Base-by-base conservation (phyloP, 2,329 filamentous ascomycete species). In the Xylaria digitata region DNA sequence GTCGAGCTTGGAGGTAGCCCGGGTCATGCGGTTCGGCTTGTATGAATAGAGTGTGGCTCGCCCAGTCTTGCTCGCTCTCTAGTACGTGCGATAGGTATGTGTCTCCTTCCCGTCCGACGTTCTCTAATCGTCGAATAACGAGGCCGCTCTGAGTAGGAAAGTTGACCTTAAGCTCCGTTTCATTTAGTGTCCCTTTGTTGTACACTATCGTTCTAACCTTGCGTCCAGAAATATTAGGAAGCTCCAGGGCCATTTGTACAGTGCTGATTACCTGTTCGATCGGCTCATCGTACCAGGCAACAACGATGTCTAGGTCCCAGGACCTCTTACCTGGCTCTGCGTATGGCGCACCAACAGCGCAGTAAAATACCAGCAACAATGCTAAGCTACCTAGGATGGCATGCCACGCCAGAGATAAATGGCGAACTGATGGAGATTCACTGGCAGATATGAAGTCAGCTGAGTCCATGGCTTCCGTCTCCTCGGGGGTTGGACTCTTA, bases 241-340 rank as follows among this genome's bases (percentile, higher is more conserved):
- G 59, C 1, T 68, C 67, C 1, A 70, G 61, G 26, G 55, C 65
- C 2, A 71, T 56, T 46, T 68, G 61, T 32, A 55, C 61, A 32
- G 69, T 71, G 23, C 43, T 43, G 21, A 71, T 19, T 34, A 71
- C 65, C 54, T 70, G 67, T 32, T 71, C 69, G 21, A 71, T 19
- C 13, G 69, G 67, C 61, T 71, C 69, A 50, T 71, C 65, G 42
- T 71, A 71, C 65, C 69, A 63, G n/a, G 69, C 69, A 45, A 71
- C 61, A 23, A 71, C 69, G 48, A 71, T 70, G 40, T 71, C 69
- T 1, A 71, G 49, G 60, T 71, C 69, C 65, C 67, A 68, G 11
- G 65, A 66, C 17, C 57, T 62, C 19, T 37, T 63, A 32, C n/a
- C 34, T 2, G 65, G 55, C 21, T 70, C 65, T 19, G 26, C 19